Evolutionary conservation across 208 protist genomes (phyloP), one percentile per base, ranked within the genome.

Genomic region (Leishmania guyanensis): DNA sequence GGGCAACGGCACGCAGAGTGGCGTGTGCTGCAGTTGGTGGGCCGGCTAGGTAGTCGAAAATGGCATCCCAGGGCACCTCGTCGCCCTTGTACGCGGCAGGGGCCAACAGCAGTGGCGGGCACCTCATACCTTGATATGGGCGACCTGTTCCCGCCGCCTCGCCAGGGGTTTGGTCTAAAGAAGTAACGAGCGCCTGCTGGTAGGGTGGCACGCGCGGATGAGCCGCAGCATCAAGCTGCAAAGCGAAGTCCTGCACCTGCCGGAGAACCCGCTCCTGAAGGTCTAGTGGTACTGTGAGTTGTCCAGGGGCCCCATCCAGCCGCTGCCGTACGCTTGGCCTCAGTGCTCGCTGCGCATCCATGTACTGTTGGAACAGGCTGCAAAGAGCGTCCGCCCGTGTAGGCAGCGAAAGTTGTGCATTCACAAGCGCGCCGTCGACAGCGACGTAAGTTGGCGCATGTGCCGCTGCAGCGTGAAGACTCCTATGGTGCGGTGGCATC

Each of bases 231-330:
- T 79, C n/a, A 51, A 79, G 66, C 75, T 75, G 80, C 26, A 54
- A 66, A 4, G 75, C 80, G n/a, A 84, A 84, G 26, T 51, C 29
- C 80, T 75, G 65, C 65, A 84, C 80, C 50, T 79, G 64, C 75
- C 70, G 64, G 29, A 84, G 66, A 53, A 84, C 80, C 64, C 58
- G 46, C 66, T 84, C 80, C 75, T 84, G 80, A 46, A 76, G 20
- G n/a, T 48, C 53, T 22, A 79, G 66, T 6, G 80, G 74, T 20
- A 84, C 36, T 5, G 46, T 33, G 12, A 58, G 46, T 29, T 26
- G 9, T 26, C 46, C 48, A 17, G 65, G 9, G 8, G 50, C 43
- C 0, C 72, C 48, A 51, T 51, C 46, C 51, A 79, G 74, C 75
- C 75, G 74, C 29, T n/a, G 51, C 75, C 62, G 51, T 65, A 14